A percentile compares a stretch with the other conserved stretches of the same genome.
Evolutionary conservation across 176 grass and related monocot genomes (phyloP).

Genomic region (Calamus simplicifolius): DNA sequence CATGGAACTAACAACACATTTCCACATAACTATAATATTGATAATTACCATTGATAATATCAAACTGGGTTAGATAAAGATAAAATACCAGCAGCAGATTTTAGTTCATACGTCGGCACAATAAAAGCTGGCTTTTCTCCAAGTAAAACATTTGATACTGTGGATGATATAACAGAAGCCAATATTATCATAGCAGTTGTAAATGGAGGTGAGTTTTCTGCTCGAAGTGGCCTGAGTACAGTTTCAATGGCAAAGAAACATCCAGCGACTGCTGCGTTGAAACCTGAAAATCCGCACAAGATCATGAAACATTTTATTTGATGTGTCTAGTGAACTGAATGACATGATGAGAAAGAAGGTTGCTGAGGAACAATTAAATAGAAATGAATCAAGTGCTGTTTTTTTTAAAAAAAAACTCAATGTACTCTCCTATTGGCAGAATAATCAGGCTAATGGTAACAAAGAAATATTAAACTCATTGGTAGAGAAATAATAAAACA

Average conservation of each 20-base stretch:
- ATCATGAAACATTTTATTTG: not conserved
- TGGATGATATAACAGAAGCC: constrained; percentile 98
- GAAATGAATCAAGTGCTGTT: no score
- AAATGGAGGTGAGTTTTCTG: constrained; percentile 96
- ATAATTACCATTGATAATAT: constrained; percentile 32
- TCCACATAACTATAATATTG: constrained; percentile 1
- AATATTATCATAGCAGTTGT: constrained; percentile 99
- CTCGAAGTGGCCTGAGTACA: constrained; percentile 88
- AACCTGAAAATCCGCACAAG: constrained; percentile 50
- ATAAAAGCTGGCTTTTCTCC: constrained; percentile 90
- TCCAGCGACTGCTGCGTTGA: constrained; percentile 94
- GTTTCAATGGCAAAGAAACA: constrained; percentile 98
- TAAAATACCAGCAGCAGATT: constrained; percentile 99
- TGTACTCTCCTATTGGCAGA: no score
- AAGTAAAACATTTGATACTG: constrained; percentile 87
- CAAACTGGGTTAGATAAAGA: constrained; percentile 60
- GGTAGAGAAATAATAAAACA: no score
- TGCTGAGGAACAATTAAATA: no score
- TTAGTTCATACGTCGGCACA: constrained; percentile 97
- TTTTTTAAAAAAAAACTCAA: no score
- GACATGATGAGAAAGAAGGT: no score
- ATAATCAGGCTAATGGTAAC: no score
- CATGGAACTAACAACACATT: not conserved
- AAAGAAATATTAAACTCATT: no score
- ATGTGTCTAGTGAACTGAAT: no score